phyloP scores from a whole-genome alignment of 345 rosid species.

The Aegle marmelos region DNA sequence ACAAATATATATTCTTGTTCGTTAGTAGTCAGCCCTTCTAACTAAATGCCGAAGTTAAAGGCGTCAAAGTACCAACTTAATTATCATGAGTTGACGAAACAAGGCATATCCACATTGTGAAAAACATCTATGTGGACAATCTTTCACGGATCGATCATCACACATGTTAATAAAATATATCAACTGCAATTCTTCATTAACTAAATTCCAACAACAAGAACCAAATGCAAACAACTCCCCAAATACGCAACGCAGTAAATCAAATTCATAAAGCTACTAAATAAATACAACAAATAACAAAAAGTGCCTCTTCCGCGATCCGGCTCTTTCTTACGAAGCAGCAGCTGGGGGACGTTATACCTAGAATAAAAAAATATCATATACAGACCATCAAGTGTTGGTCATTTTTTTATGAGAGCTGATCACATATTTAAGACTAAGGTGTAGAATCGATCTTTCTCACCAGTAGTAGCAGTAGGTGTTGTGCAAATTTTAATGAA shows the following conservation, averaged over 20 bases:
- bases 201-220: background rate
- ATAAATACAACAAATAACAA: background rate
- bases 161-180: background rate
- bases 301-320: background rate
- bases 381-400: background rate
- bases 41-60: background rate
- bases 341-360: background rate
- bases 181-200: background rate
- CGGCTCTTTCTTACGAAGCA: background rate
- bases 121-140: background rate
- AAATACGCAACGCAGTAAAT: background rate
- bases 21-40: background rate
- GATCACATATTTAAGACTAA: background rate
- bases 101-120: no score
- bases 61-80: background rate
- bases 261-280: background rate
- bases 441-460: background rate
- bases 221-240: background rate
- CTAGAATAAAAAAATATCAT: background rate
- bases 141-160: background rate
- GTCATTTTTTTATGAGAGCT: background rate
- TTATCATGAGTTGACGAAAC: no score
- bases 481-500: no score
- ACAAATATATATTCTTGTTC: no score
- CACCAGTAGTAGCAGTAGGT: background rate